Base-by-base conservation (phyloP, 2,329 filamentous ascomycete species). In the Phaeosphaeria sp. region DNA sequence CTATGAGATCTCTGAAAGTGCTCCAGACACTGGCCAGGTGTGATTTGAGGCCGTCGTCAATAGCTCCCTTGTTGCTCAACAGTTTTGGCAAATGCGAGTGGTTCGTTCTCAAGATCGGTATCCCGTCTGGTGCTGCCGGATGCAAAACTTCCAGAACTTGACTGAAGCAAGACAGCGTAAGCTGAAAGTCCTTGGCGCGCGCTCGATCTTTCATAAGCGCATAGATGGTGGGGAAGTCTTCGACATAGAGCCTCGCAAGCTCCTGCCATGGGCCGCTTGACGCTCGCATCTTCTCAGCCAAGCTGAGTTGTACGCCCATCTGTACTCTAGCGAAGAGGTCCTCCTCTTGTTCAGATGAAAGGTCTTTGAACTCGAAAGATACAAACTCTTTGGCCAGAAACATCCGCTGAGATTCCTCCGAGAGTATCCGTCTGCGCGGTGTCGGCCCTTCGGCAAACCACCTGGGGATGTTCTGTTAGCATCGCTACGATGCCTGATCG, bases 281-380 rank as follows among this genome's bases (percentile, higher is more conserved):
- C 20, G 80, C 81, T 48, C 78, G 75, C 67, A 83, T 77, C 62
- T 81, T 82, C 61, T 83, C 81, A 0, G 80, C 81, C 9, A 73
- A 68, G 3, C 75, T 80, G 3, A 83, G 72, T 27, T 77, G 76
- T 6, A 82, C 67, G 9, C 81, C 81, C 57, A 79, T 74, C 52
- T 83, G 81, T 0, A 83, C 81, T 15, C 81, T 71, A 6, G 80
- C 77, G 58, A 83, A 83, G 49, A 83, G 73, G 11, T 81, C 81
- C 54, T 83, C 80, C 58, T 83, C 81, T 52, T 81, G 79, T 13
- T 74, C 71, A 13, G 68, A 57, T 3, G 66, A 71, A 3, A 83
- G 63, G 20, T 78, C 68, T 6, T 68, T 60, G 59, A 79, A 82
- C 46, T 83, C 80, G 30, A 78, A 80, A 22, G 77, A 78, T 5